These are phyloP conservation scores for Solanum pinnatisectum DNA, from an alignment of 257 asterid species.

Conservation along the genomic window DNA sequence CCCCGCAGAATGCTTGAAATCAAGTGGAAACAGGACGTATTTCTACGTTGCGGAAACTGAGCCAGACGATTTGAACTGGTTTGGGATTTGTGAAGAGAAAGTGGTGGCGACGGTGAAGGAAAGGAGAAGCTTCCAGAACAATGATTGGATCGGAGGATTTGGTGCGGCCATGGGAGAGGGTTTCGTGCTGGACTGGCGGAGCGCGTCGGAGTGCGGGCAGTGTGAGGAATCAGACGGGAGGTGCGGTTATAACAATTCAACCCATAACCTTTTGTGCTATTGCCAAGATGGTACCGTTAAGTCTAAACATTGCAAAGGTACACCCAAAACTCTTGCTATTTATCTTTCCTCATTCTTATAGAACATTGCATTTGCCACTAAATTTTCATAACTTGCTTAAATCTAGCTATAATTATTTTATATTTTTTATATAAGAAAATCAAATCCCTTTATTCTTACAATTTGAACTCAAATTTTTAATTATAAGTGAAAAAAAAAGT, in stretches of 20 bases:
- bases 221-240: slow-evolving; percentile 11
- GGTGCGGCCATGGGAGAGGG: slow-evolving; percentile 1
- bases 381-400: not conserved
- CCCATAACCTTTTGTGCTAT: not conserved
- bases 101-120: slow-evolving; percentile 5
- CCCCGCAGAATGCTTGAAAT: not conserved
- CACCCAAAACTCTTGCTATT: not conserved
- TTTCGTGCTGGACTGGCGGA: slow-evolving; percentile 10
- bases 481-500: not conserved
- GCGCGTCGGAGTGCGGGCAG: not conserved
- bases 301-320: slow-evolving; percentile 2
- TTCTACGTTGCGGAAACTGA: not conserved
- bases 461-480: not conserved
- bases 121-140: not conserved
- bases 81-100: slow-evolving; percentile 1
- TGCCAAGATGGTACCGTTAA: slow-evolving; percentile 6
- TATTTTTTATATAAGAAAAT: not conserved
- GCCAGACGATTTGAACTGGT: not conserved
- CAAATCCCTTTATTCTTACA: not conserved
- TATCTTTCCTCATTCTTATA: not conserved
- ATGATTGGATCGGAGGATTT: not conserved
- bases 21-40: not conserved
- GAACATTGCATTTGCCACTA: not conserved
- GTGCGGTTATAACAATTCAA: slow-evolving; percentile 7
- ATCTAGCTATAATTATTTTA: not conserved